These are phyloP conservation scores for Echites panduratus DNA, from an alignment of 257 asterid genomes.

Conservation along the genomic window DNA sequence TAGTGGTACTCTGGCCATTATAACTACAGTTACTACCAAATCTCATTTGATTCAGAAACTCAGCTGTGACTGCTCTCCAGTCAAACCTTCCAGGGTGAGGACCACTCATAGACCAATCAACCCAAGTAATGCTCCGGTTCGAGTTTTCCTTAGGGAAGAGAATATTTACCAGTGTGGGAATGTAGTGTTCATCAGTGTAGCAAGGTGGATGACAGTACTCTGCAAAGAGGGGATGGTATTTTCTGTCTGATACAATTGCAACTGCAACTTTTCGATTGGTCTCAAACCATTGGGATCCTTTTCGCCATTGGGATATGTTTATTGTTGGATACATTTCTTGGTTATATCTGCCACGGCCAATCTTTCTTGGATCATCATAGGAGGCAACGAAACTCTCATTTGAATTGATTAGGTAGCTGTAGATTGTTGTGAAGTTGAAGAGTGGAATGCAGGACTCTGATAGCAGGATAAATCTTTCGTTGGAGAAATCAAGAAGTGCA, in stretches of 20 bases:
- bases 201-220: conserved; percentile 18
- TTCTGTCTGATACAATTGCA: conserved; percentile 13
- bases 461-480: conserved; percentile 39
- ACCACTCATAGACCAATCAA: conserved; percentile 20
- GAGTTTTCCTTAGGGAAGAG: conserved; percentile 10
- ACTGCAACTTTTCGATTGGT: conserved; percentile 13
- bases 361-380: conserved; percentile 17
- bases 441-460: conserved; percentile 35
- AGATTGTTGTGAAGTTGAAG: conserved; percentile 22
- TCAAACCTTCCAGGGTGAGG: conserved; percentile 23
- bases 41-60: conserved; percentile 19
- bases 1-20: conserved; percentile 9
- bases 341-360: conserved; percentile 22
- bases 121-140: conserved; percentile 22
- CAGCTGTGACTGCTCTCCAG: conserved; percentile 12
- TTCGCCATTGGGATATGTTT: conserved; percentile 16
- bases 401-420: conserved; percentile 15
- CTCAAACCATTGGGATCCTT: conserved; percentile 25
- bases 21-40: conserved; percentile 17
- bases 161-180: conserved; percentile 19
- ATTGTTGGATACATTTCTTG: conserved; percentile 12
- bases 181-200: conserved; percentile 21
- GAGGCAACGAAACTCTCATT: conserved; percentile 11
- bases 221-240: conserved; percentile 11
- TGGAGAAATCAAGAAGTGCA: conserved; percentile 45